Evolutionary conservation across 495 filamentous ascomycete genomes (phyloP), one percentile per base, ranked within the genome.

Genomic region (Penicillium psychrofluorescens): DNA sequence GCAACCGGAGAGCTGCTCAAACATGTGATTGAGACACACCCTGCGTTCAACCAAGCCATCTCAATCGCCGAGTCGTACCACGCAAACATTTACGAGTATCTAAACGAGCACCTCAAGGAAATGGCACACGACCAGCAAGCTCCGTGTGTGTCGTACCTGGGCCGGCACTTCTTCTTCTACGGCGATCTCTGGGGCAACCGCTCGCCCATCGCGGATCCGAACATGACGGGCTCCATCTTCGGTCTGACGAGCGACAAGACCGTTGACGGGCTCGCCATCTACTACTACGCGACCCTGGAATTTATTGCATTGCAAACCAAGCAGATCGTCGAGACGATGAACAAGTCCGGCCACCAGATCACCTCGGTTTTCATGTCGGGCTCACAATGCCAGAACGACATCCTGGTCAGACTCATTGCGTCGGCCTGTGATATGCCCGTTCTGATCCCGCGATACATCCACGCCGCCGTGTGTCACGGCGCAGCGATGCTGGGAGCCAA

Each of bases 161-260:
- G 76, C 11, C 85, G 92, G 7, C 91, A 97, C 62, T 83, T 94
- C 63, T 98, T 97, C 77, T 94, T 98, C 72, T 96, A 97, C 57
- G 92, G 92, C 42, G 92, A 98, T 56, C 78, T 95, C n/a, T 96
- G 92, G 76, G 92, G 92, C 34, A 98, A 98, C 64, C 82, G 92
- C 29, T 95, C 88, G 12, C 92, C 92, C 6, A 79, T 98, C 44
- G 91, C 91, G 0, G 88, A 98, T 54, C 76, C 90, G 1, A 80
- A 78, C 59, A 98, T 98, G 92, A 81, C 80, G 28, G 92, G 92
- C 29, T 80, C 90, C 1, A 76, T 92, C 36, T 80, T 95, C 43
- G 92, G 92, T 6, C 72, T 98, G 29, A 85, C 80, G 60, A 84
- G 78, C 41, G 91, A 98, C 61, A 86, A 84, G 46, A 83, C 80